Base-by-base conservation (phyloP, 169 alveolate genomes). In the Plasmodium gonderi region DNA sequence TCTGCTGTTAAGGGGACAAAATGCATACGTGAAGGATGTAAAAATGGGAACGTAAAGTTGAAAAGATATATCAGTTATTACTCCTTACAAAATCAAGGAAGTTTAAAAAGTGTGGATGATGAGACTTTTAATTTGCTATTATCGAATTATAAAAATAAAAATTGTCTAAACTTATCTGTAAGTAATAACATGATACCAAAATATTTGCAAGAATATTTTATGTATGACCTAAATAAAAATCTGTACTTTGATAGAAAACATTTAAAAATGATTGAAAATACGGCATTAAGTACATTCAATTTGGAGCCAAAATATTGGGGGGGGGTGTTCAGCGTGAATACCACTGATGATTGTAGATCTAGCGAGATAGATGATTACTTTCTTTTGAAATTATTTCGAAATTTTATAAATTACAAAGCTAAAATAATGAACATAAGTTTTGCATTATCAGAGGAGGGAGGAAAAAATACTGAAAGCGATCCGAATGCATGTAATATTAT, bases 271-370 rank as follows among this genome's bases (percentile, higher is more conserved):
- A 23, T 87, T 12, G 87, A 87, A 74, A 38, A 74, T 12, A 87
- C 31, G 67, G 89, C 89, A 11, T 40, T 87, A 60, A 67, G 67
- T 23, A 5, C 69, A 29, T 87, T 87, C 36, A 54, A 87, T 67
- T 87, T 87, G 49, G 87, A 87, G 68, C 78, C 78, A 29, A 87
- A 54, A 87, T 87, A 87, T 60, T 87, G 93, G 93, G 93, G 93
- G 29, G 65, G 87, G 17, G 33, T 67, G 20, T 45, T 87, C 51
- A 78, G 65, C 67, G 26, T 29, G n/a, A 14, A n/a, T 40, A 69
- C 11, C 40, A 36, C 9, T 69, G 33, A 2, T 20, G 74, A 87
- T 49, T 38, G 44, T 65, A 60, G 17, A 23, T 44, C 42, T 9
- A 44, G 79, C 23, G 40, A 23, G 17, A n/a, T 36, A 14, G 68